Base-by-base conservation (phyloP, 2,329 filamentous ascomycete genomes). In the Diplodia scrobiculata region DNA sequence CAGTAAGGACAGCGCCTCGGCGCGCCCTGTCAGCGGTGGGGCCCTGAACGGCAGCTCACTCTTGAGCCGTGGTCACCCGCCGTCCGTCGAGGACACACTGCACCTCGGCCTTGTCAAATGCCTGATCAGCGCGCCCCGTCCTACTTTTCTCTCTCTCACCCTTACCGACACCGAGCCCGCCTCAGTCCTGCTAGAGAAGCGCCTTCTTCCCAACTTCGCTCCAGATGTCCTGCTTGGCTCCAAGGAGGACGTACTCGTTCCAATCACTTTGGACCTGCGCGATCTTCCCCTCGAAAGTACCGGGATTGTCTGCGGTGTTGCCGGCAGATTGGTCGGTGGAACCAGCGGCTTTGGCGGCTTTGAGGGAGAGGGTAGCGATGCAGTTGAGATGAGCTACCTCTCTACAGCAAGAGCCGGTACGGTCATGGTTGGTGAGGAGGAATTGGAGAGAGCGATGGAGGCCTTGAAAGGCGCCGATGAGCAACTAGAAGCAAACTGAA, bases 251-350 rank as follows among this genome's bases (percentile, higher is more conserved):
- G 87, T 86, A 67, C 83, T 93, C 38, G 87, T 96, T 1, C 92
- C 95, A 1, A 95, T 99, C 71, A 94, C 92, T 67, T 84, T 99
- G 3, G 92, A 98, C 72, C 83, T 99, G 29, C 87, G 86, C 21
- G 87, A 87, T 50, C 81, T 98, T 48, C 91, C 94, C 0, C 84
- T 94, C 50, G 92, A 97, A 76, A 92, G 92, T 7, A 96, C 93
- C 0, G 94, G 94, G 25, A 97, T 99, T 67, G 92, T 99, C 3
- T 97, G 93, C 71, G 94, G 95, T 32, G 91, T 99, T 1, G 93
- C 94, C 0, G 91, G 92, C 29, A 85, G 88, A 65, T 82, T 98
- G 32, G 90, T 92, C 0, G 87, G 90, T 59, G 90, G 91, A 53
- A 88, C 91, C 47, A 60, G 72, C 32, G 63, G 67, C 27, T 76